Conservation (phyloP, 805 yeast species). For the Millerago galiae region DNA sequence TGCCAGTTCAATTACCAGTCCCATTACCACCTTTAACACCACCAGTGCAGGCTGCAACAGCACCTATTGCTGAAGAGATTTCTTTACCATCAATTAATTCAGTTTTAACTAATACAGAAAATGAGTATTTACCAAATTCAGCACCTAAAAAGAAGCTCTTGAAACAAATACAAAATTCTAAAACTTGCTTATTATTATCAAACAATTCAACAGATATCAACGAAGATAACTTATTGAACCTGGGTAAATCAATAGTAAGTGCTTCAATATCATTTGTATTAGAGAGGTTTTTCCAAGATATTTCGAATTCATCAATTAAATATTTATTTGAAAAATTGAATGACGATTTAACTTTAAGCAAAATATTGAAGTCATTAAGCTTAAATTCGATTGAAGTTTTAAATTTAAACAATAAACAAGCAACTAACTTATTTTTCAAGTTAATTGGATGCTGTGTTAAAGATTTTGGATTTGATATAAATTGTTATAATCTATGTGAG, state of each 20-base stretch:
- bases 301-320: constrained; percentile 48
- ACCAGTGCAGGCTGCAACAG: neutral
- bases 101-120: constrained; percentile 1
- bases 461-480: constrained; percentile 74
- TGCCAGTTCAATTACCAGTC: neutral
- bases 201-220: constrained; percentile 21
- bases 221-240: constrained; percentile 41
- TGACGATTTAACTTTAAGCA: constrained; percentile 29
- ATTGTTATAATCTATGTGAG: constrained; percentile 61
- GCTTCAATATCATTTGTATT: constrained; percentile 55
- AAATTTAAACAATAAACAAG: constrained; percentile 41
- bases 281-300: constrained; percentile 53
- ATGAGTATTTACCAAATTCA: constrained; percentile 9
- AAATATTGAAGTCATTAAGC: constrained; percentile 32
- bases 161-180: constrained; percentile 51
- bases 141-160: constrained; percentile 31
- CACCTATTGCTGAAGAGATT: neutral
- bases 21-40: constrained; percentile 1
- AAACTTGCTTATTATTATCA: constrained; percentile 48
- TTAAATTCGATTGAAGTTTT: constrained; percentile 18
- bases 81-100: constrained; percentile 5
- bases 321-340: constrained; percentile 42
- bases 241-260: constrained; percentile 53
- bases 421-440: constrained; percentile 48
- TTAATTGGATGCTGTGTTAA: constrained; percentile 64